phyloP scores from a whole-genome alignment of 2,329 filamentous ascomycete genomes.

The Xylariales sp. region DNA sequence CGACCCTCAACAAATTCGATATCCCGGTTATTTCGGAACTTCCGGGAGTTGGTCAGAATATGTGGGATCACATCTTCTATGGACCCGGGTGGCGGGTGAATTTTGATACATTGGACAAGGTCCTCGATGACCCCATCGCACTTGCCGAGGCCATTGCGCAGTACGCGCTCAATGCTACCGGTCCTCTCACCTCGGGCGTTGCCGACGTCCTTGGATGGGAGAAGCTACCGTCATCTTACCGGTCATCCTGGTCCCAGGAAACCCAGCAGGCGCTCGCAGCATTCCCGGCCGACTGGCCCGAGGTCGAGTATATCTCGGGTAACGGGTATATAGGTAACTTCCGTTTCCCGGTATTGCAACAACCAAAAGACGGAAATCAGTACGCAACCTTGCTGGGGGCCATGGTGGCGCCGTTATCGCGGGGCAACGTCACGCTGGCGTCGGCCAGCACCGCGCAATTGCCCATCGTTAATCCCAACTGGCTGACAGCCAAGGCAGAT shows the following conservation, averaged over 20 bases:
- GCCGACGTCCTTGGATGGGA: slow-evolving; percentile 22
- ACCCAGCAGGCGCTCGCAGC: slow-evolving; percentile 44
- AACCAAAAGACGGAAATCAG: slow-evolving; percentile 8
- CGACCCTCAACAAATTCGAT: slow-evolving; percentile 2
- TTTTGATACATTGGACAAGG: slow-evolving; percentile 21
- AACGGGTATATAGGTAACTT: slow-evolving; percentile 11
- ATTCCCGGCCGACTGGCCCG: slow-evolving; percentile 27
- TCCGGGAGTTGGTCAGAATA: slow-evolving; percentile 9
- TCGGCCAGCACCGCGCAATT: slow-evolving; percentile 24
- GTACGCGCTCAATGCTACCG: slow-evolving; percentile 22
- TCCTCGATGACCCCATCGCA: slow-evolving; percentile 15
- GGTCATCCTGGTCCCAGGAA: slow-evolving; percentile 8
- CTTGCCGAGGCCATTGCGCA: slow-evolving; percentile 24
- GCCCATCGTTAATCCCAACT: slow-evolving; percentile 36
- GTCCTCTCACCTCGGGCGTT: slow-evolving; percentile 17
- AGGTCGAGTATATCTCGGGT: slow-evolving; percentile 9
- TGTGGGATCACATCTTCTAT: slow-evolving; percentile 11
- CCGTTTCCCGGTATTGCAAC: slow-evolving; percentile 7
- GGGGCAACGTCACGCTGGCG: slow-evolving; percentile 33
- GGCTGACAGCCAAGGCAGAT: slow-evolving; percentile 32
- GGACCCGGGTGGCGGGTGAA: slow-evolving; percentile 21
- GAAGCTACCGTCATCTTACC: slow-evolving; percentile 20
- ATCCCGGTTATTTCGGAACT: slow-evolving; percentile 8
- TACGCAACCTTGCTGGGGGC: slow-evolving; percentile 26
- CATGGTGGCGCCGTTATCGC: slow-evolving; percentile 30